Evolutionary conservation across 257 asterid species (phyloP), one percentile per base, ranked within the genome.

Genomic region (Nicotiana sylvestris): DNA sequence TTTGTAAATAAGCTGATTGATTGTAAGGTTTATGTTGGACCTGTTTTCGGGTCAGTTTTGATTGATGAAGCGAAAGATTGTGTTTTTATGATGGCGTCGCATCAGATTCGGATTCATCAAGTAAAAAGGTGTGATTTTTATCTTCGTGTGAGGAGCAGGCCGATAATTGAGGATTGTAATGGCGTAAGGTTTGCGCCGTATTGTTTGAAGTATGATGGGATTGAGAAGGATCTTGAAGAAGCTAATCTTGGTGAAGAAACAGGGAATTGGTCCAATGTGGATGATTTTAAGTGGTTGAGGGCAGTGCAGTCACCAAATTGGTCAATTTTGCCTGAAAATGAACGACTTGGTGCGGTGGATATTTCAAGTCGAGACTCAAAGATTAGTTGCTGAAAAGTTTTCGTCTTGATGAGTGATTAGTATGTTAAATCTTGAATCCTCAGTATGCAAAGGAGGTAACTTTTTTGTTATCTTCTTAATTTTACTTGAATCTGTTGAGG

Each of bases 291-390:
- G 61, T 95, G 99, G 99, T 81, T 95, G 84, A 90, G 98, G 83
- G 99, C 97, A 0, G 87, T 92, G 82, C 97, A 91, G 77, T 95
- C 97, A 29, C 98, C 98, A 0, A 95, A 94, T 85, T 94, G 98
- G 99, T 90, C 93, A 2, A 83, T 92, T 87, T 81, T 95, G 67
- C 97, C 89, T 0, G 95, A 94, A 64, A 84, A 82, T 60, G 97
- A 93, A 65, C 89, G 94, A 4, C 17, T 84, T 25, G 60, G 55
- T 33, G 61, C 68, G 81, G 87, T 90, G 27, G 86, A 88, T 84
- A 87, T 91, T 78, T 91, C 87, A 60, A 82, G 37, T 74, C 80
- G 57, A 46, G 84, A 76, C 21, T 8, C 43, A 9, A 9, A 51
- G 7, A 7, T 7, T 79, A 37, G n/a, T 27, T 53, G 9, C 25